Evolutionary conservation across 305 asterid genomes (phyloP), one percentile per base, ranked within the genome.

Genomic region (Rubia peregrina): DNA sequence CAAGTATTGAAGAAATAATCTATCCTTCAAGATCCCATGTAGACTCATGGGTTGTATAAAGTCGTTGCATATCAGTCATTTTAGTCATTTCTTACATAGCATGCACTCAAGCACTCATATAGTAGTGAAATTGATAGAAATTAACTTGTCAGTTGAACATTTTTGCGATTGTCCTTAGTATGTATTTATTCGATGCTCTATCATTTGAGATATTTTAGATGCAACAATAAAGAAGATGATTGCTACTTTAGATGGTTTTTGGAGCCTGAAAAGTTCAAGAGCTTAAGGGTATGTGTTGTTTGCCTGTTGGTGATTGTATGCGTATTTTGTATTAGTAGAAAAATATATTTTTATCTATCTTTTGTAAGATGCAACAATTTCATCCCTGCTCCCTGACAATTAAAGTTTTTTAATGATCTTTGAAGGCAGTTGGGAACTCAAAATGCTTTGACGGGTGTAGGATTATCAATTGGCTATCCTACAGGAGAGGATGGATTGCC

Each of bases 191-290:
- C 17, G 41, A 59, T 56, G 56, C 67, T 74, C 65, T 1, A 33
- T 44, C 66, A 5, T 70, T 62, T 26, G 63, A 33, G 64, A 70
- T 73, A 30, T 78, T 82, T 62, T 61, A 94, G 99, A 94, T 82
- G 82, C 88, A 11, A 97, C 98, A 68, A 94, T n/a, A n/a, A n/a
- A n/a, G n/a, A n/a, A n/a, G n/a, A n/a, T n/a, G n/a, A n/a, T n/a
- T n/a, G n/a, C n/a, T n/a, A n/a, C n/a, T n/a, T n/a, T n/a, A n/a
- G n/a, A n/a, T n/a, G n/a, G n/a, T n/a, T n/a, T n/a, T n/a, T n/a
- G n/a, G n/a, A n/a, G n/a, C n/a, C n/a, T n/a, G n/a, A n/a, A n/a
- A n/a, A n/a, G n/a, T n/a, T n/a, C n/a, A n/a, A n/a, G n/a, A n/a
- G n/a, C n/a, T n/a, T n/a, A n/a, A n/a, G n/a, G n/a, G n/a, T n/a